Evolutionary conservation across 2,329 filamentous ascomycete genomes (phyloP).

Genomic region (Talaromyces sp.): DNA sequence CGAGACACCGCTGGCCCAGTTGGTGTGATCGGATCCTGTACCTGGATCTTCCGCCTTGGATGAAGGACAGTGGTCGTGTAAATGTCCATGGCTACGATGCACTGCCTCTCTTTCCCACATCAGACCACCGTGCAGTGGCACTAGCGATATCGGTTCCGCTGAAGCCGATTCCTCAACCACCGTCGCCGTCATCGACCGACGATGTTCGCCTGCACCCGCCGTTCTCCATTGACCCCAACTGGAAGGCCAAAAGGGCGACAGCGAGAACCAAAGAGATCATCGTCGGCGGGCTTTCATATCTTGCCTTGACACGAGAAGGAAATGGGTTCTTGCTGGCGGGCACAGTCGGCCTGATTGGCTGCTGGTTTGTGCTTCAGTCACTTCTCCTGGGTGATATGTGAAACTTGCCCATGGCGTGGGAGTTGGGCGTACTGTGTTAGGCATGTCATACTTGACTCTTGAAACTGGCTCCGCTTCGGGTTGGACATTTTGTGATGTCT

Average conservation of each 20-base stretch:
- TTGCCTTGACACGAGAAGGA: slow-evolving; percentile 45
- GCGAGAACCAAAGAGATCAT: slow-evolving; percentile 56
- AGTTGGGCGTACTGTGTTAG: not conserved
- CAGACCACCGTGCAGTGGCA: slow-evolving; percentile 82
- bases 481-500: not conserved
- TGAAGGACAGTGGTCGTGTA: slow-evolving; percentile 36
- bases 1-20: slow-evolving; percentile 75
- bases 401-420: not conserved
- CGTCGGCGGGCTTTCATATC: slow-evolving; percentile 54
- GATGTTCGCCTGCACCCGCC: slow-evolving; percentile 45
- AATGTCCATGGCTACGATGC: slow-evolving; percentile 61
- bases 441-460: not conserved
- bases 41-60: slow-evolving; percentile 56
- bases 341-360: slow-evolving; percentile 32
- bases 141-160: slow-evolving; percentile 65
- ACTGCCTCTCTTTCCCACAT: slow-evolving; percentile 72
- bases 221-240: slow-evolving; percentile 53
- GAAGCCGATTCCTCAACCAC: slow-evolving; percentile 28
- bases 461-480: not conserved
- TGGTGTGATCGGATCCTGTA: slow-evolving; percentile 93
- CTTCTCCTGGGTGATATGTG: slow-evolving; percentile 6
- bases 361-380: slow-evolving; percentile 38
- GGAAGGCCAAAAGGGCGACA: slow-evolving; percentile 48
- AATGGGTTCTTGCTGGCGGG: slow-evolving; percentile 37
- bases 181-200: slow-evolving; percentile 20